These are phyloP conservation scores for Lactarius evosmus DNA, from an alignment of 768 basidiomycete genomes.

Conservation along the genomic window DNA sequence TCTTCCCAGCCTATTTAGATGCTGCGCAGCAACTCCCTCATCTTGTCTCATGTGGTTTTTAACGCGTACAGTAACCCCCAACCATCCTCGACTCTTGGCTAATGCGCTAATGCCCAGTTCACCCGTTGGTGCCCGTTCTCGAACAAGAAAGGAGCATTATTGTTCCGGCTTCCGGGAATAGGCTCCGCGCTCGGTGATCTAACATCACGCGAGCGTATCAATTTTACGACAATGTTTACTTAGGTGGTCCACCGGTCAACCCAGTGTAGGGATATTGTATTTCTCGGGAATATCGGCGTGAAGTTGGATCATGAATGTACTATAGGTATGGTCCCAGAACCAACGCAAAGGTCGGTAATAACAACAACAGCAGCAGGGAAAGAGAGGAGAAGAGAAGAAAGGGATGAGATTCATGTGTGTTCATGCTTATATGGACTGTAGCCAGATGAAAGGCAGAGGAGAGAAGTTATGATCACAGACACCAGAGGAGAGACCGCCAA, in stretches of 20 bases:
- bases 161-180: not conserved
- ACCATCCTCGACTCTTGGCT: not conserved
- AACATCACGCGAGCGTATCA: not conserved
- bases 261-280: conserved; percentile 22
- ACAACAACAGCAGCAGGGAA: conserved; percentile 30
- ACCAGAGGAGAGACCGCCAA: conserved; percentile 98
- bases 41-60: not conserved
- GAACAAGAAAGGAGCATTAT: not conserved
- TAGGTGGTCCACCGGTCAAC: conserved; percentile 13
- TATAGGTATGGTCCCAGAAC: conserved; percentile 15
- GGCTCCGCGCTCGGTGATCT: not conserved
- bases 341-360: conserved; percentile 22
- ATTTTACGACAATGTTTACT: conserved; percentile 24
- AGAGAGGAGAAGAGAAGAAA: conserved; percentile 25
- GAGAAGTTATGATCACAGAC: too few species aligned
- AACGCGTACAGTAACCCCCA: not conserved
- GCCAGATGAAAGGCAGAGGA: conserved; percentile 6
- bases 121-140: not conserved
- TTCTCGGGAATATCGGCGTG: conserved; percentile 4
- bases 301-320: conserved; percentile 17
- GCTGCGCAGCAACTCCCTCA: not conserved
- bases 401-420: conserved; percentile 30
- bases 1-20: not conserved
- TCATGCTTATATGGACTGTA: conserved; percentile 24
- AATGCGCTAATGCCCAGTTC: not conserved